These are phyloP conservation scores for Macadamia integrifolia DNA, from an alignment of 164 flowering plant genomes.

Conservation along the genomic window DNA sequence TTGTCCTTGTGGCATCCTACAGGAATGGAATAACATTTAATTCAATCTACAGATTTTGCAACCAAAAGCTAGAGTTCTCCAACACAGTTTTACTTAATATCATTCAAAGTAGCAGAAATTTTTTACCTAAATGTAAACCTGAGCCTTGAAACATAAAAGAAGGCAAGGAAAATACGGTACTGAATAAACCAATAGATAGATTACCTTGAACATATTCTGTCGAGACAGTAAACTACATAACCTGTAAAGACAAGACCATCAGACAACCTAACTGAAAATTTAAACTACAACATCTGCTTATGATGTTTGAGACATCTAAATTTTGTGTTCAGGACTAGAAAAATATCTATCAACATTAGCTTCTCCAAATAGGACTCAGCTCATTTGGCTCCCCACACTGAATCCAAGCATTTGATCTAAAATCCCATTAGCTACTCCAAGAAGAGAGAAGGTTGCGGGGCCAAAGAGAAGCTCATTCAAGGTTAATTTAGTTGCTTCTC, in stretches of 20 bases:
- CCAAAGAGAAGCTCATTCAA: too few species aligned
- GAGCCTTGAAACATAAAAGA: too few species aligned
- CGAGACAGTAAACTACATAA: slow-evolving; percentile 48
- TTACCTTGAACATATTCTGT: slow-evolving; percentile 70
- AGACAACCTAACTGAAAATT: neutral
- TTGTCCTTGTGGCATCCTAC: slow-evolving; percentile 62
- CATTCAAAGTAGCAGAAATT: neutral
- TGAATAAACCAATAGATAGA: neutral
- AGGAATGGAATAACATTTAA: neutral
- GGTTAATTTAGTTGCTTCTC: too few species aligned
- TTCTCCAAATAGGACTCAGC: neutral
- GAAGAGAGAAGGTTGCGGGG: too few species aligned
- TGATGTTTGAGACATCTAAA: neutral
- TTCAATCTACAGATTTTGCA: neutral
- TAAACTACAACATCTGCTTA: neutral
- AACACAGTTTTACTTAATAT: neutral
- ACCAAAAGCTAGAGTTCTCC: neutral
- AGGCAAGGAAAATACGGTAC: neutral
- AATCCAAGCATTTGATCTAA: too few species aligned
- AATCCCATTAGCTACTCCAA: too few species aligned
- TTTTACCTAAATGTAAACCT: neutral
- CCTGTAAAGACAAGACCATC: slow-evolving; percentile 32
- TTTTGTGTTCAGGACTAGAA: neutral
- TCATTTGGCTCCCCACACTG: neutral
- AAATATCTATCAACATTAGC: neutral